A percentile compares a stretch with the other conserved stretches of the same genome.
These are phyloP conservation scores for Pichia nanzhaoensis DNA, from an alignment of 805 yeast species.

Conservation along the genomic window DNA sequence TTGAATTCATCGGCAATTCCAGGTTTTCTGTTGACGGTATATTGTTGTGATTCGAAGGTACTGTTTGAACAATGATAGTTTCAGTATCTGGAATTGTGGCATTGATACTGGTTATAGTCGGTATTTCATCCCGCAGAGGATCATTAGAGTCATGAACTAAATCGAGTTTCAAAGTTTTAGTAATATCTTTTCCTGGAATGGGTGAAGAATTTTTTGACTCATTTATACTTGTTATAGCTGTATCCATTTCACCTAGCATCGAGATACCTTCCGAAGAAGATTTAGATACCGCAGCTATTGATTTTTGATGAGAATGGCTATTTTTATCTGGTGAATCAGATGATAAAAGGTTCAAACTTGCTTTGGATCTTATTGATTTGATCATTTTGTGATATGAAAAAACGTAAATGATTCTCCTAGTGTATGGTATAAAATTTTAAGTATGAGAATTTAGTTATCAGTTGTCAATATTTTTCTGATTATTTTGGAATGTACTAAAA, in stretches of 20 bases:
- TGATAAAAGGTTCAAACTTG: not conserved
- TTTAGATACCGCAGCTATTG: slow-evolving; percentile 7
- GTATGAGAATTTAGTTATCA: no score
- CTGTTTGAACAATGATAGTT: no score
- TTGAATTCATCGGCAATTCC: not conserved
- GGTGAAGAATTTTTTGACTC: slow-evolving; percentile 3
- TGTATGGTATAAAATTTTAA: no score
- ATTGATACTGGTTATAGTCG: no score
- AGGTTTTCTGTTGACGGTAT: no score
- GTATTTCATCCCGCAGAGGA: no score
- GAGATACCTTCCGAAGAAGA: slow-evolving; percentile 15
- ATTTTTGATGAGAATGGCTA: slow-evolving; percentile 1
- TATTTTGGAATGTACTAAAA: no score
- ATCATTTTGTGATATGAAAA: not conserved
- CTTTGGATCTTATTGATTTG: not conserved
- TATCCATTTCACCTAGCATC: slow-evolving; percentile 5
- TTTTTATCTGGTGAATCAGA: not conserved
- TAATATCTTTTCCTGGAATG: not conserved
- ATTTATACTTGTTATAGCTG: slow-evolving; percentile 9
- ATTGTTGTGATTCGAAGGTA: no score
- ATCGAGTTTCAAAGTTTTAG: not conserved
- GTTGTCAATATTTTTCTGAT: no score
- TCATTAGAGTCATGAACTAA: not conserved
- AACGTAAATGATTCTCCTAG: no score
- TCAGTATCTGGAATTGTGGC: no score